Evolutionary conservation across 2,329 filamentous ascomycete species (phyloP).

Genomic region (Domatiomyces catenatus): DNA sequence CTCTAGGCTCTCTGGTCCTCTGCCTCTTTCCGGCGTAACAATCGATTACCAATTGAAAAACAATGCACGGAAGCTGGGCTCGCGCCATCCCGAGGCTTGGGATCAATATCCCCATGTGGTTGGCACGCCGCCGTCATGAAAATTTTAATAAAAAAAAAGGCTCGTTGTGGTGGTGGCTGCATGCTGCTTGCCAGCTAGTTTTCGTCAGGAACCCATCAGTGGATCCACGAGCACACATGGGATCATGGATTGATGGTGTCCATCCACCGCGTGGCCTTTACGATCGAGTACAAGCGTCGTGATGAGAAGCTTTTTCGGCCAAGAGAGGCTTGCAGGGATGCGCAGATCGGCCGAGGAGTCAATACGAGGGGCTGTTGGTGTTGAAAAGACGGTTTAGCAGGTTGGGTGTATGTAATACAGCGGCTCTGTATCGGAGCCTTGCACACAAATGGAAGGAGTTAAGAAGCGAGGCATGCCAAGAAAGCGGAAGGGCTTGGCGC

Average conservation of each 20-base stretch:
- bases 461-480: neutral
- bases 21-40: neutral
- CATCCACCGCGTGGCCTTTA: neutral
- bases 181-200: neutral
- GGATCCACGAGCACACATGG: neutral
- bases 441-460: neutral
- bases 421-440: neutral
- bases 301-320: neutral
- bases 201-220: neutral
- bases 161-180: neutral
- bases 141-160: neutral
- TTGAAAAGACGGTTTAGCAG: neutral
- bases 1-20: neutral
- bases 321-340: neutral
- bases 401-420: neutral
- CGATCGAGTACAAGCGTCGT: neutral
- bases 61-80: neutral
- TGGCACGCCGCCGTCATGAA: neutral
- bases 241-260: neutral
- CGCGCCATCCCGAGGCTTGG: neutral
- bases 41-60: neutral
- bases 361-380: neutral
- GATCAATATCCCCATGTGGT: neutral
- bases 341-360: neutral
- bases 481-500: too few relatives aligned